Conservation (phyloP, 257 asterid genomes). For the Nicotiana tomentosiformis region DNA sequence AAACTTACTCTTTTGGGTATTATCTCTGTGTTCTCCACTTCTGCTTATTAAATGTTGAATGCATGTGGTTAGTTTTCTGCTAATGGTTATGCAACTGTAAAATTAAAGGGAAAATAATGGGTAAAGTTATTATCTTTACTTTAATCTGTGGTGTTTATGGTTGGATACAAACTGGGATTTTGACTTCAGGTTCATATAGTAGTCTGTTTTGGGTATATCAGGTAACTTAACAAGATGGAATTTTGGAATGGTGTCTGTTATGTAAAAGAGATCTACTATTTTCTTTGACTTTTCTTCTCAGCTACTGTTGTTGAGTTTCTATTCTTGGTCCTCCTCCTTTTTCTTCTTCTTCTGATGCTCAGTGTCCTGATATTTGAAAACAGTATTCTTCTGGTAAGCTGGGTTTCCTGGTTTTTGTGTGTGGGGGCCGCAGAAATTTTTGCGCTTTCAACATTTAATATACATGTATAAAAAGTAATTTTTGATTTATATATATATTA, state of each 20-base stretch:
- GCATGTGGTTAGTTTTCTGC: conserved; percentile 23
- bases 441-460: too few species aligned
- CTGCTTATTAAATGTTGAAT: conserved; percentile 4
- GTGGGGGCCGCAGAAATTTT: too few species aligned
- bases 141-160: neutral
- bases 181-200: neutral
- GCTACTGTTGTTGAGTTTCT: neutral
- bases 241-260: neutral
- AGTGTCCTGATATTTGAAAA: too few species aligned
- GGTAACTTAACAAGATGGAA: too few species aligned
- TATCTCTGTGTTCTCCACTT: neutral
- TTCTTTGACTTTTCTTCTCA: neutral
- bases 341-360: too few species aligned
- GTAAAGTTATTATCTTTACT: conserved; percentile 20
- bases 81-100: conserved; percentile 7
- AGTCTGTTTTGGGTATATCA: neutral
- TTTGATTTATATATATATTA: too few species aligned
- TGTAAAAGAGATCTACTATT: neutral
- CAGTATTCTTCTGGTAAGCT: too few species aligned
- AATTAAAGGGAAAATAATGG: neutral
- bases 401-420: too few species aligned
- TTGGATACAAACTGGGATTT: conserved; percentile 10
- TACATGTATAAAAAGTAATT: too few species aligned
- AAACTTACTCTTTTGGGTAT: neutral
- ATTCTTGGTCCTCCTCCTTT: too few species aligned